Evolutionary conservation across 2,329 filamentous ascomycete genomes (phyloP).

Genomic region (Tolypocladium guangdongense): DNA sequence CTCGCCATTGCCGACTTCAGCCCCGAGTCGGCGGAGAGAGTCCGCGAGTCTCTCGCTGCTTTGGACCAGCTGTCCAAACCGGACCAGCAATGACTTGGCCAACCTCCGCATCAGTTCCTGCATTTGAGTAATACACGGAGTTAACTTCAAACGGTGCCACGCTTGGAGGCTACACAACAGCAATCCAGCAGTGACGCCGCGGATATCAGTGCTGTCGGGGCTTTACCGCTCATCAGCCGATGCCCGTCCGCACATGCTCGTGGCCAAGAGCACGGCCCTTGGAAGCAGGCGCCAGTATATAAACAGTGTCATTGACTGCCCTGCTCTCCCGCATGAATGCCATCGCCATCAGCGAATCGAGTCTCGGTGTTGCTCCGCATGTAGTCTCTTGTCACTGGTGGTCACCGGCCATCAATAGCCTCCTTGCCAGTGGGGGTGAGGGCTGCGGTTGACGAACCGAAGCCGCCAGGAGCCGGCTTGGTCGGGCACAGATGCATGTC

Average conservation of each 20-base stretch:
- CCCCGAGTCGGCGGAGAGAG: conserved; percentile 9
- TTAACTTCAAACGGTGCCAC: background rate
- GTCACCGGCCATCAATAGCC: background rate
- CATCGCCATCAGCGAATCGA: background rate
- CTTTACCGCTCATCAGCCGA: background rate
- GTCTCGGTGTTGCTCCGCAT: too few species aligned
- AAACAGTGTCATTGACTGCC: background rate
- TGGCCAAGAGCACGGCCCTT: background rate
- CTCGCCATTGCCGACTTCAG: conserved; percentile 25
- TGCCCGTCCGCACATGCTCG: background rate
- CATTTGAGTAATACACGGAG: background rate
- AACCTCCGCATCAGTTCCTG: background rate
- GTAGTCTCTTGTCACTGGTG: background rate
- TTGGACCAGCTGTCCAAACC: background rate
- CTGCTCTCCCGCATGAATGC: background rate
- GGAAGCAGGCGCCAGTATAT: background rate
- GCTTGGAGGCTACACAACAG: background rate
- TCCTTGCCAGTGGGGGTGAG: background rate
- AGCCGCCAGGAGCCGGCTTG: background rate
- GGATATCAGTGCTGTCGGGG: background rate
- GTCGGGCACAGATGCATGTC: background rate
- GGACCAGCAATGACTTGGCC: background rate
- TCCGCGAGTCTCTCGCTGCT: conserved; percentile 3
- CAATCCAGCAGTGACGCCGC: background rate
- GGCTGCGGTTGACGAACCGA: background rate